Evolutionary conservation across 441 rosid genomes (phyloP), one percentile per base, ranked within the genome.

Genomic region (Pelargonium australe): DNA sequence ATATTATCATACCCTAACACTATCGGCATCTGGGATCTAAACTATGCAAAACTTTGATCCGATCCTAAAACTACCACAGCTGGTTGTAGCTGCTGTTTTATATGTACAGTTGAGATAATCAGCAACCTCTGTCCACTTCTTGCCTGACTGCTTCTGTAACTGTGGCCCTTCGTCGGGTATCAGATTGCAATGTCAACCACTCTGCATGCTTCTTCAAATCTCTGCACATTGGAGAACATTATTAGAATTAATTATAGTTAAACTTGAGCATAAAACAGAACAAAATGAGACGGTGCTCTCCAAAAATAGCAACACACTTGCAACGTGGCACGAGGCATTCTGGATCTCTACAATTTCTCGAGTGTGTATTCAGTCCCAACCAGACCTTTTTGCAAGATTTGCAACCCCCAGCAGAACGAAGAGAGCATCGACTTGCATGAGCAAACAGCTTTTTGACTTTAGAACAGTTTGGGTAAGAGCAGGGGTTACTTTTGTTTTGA

Each of bases 311-410:
- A 19, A 63, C 81, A 9, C 64, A 89, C 94, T 80, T 75, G 86
- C 95, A 89, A 49, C 78, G 77, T 0, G 85, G 87, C 37, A 85
- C 49, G 4, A 20, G 0, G 73, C 95, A 85, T 60, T 63, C 65
- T 7, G 66, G 43, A 64, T 78, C 75, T 55, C 63, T 60, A 63
- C 95, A 89, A 37, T 49, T 69, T 44, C 20, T 64, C 0, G 85
- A 70, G 70, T 89, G 90, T 53, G 81, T 13, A 43, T 0, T 64
- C 69, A 85, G 14, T 7, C 65, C 12, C 61, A 7, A n/a, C 84
- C 79, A 77, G 7, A 70, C 73, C 64, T 64, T 80, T 14, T 0
- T 31, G 58, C 91, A 86, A 47, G 8, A 1, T 0, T 5, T 0
- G 73, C 95, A 88, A 63, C 81, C 81, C 44, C 81, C 73, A 0